A percentile compares a stretch with the other conserved stretches of the same genome.
Evolutionary conservation across 2,329 filamentous ascomycete species (phyloP).

Genomic region (Leptographium lundbergii): DNA sequence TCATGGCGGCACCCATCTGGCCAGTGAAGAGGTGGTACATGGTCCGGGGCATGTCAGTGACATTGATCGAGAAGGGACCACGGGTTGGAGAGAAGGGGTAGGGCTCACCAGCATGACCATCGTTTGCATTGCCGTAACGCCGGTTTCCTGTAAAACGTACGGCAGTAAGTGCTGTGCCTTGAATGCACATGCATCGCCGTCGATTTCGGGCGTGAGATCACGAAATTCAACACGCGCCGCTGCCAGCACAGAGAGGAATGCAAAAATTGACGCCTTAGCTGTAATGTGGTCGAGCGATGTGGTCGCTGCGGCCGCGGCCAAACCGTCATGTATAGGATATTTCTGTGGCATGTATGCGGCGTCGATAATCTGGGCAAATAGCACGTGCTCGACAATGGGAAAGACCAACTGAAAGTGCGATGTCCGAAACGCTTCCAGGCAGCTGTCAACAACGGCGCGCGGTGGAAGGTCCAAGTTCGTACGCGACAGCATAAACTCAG

Average conservation of each 20-base stretch:
- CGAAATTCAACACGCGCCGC: neutral
- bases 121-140: constrained; percentile 30
- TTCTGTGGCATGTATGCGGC: constrained; percentile 25
- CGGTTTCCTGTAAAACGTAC: constrained; percentile 29
- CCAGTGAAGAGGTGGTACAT: constrained; percentile 23
- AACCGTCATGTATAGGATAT: neutral
- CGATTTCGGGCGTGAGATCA: constrained; percentile 14
- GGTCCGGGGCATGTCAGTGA: neutral
- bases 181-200: constrained; percentile 26
- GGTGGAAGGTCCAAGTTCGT: constrained; percentile 1
- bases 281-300: constrained; percentile 17
- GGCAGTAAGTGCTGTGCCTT: constrained; percentile 29
- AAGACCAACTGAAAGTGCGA: constrained; percentile 31
- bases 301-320: neutral
- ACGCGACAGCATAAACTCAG: neutral
- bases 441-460: constrained; percentile 13
- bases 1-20: constrained; percentile 29
- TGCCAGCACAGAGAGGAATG: constrained; percentile 30
- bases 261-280: constrained; percentile 34
- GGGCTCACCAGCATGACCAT: constrained; percentile 33
- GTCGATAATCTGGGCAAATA: constrained; percentile 33
- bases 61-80: neutral
- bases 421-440: constrained; percentile 18
- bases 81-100: neutral
- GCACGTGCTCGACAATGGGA: constrained; percentile 31